Conservation (phyloP, 2,329 filamentous ascomycete genomes). For the Talaromyces atroroseus region DNA sequence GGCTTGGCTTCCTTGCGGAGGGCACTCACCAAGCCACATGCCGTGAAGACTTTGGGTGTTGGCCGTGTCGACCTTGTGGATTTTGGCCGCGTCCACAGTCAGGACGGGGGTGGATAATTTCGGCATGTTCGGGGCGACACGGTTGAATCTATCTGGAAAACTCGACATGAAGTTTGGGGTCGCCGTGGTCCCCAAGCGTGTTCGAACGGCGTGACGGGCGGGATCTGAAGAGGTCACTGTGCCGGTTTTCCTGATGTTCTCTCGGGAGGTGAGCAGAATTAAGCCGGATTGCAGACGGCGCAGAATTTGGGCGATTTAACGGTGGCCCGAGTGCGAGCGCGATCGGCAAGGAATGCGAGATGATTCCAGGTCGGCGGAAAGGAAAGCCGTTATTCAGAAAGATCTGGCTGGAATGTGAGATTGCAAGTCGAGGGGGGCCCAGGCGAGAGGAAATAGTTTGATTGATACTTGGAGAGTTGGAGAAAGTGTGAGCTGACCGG, state of each 20-base stretch:
- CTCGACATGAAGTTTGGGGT: constrained; percentile 29
- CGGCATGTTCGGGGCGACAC: constrained; percentile 57
- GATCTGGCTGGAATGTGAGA: constrained; percentile 12
- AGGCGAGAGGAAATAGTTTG: constrained; percentile 15
- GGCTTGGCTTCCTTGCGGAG: no score
- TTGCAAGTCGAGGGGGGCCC: neutral
- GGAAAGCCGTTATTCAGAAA: constrained; percentile 13
- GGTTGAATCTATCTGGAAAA: constrained; percentile 12
- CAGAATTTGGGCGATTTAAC: constrained; percentile 4
- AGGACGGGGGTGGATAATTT: constrained; percentile 78
- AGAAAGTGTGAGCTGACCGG: neutral
- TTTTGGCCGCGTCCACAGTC: constrained; percentile 83
- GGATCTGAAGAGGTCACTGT: constrained; percentile 15
- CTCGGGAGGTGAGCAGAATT: no score
- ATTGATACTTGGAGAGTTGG: neutral
- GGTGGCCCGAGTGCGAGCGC: constrained; percentile 19
- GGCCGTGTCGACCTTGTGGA: constrained; percentile 89
- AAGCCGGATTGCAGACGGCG: no score
- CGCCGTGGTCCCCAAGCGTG: constrained; percentile 40
- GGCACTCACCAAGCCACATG: constrained; percentile 85
- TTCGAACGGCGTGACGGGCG: constrained; percentile 35
- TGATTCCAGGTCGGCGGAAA: constrained; percentile 13
- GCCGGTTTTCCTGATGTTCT: constrained; percentile 15
- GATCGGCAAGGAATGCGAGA: constrained; percentile 17
- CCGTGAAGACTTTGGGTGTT: constrained; percentile 91